phyloP scores from a whole-genome alignment of 345 rosid genomes.

The Excoecaria agallocha region DNA sequence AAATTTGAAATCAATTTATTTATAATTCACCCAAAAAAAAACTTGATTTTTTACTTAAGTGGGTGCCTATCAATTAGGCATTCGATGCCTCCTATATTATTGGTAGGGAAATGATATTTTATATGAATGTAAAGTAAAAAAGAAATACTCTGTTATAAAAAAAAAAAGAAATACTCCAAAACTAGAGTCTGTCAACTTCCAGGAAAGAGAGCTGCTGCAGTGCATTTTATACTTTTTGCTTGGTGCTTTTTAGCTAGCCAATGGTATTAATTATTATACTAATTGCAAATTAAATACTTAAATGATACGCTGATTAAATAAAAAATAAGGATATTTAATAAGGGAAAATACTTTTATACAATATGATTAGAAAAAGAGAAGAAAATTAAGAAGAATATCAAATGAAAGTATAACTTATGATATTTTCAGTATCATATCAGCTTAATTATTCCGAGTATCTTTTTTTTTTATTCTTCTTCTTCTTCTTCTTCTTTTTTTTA shows the following conservation, averaged over 20 bases:
- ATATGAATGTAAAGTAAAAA: neutral
- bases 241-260: neutral
- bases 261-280: neutral
- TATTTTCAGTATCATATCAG: no score
- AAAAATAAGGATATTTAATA: neutral
- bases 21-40: no score
- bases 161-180: neutral
- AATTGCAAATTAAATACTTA: neutral
- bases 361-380: no score
- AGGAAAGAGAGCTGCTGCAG: neutral
- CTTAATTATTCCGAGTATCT: no score
- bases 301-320: neutral
- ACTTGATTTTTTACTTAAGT: neutral
- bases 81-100: constrained; percentile 10
- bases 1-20: no score
- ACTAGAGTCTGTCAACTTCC: neutral
- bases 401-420: no score
- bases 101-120: neutral
- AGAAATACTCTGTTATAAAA: no score
- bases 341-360: no score
- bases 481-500: no score
- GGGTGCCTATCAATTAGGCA: constrained; percentile 10
- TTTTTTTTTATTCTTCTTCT: no score
- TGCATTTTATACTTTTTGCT: constrained; percentile 11
- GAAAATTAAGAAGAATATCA: no score